Conservation (phyloP, 805 yeast species). For the Saturnispora zaruensis region DNA sequence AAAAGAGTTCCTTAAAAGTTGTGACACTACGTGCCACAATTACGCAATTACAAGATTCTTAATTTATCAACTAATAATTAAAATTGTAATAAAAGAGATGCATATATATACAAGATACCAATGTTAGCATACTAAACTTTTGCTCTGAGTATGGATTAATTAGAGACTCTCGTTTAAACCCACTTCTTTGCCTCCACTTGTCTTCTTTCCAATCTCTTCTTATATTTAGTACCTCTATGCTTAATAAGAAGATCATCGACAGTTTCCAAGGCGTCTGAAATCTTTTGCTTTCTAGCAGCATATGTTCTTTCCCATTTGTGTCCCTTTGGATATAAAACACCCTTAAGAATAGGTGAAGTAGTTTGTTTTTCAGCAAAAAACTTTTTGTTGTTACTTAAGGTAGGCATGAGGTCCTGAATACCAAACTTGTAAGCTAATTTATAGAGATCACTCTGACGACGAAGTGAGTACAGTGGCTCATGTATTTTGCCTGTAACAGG, state of each 20-base stretch:
- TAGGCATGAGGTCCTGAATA: conserved; percentile 69
- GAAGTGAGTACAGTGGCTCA: conserved; percentile 66
- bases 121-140: not conserved
- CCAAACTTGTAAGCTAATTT: conserved; percentile 79
- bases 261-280: conserved; percentile 55
- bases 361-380: conserved; percentile 74
- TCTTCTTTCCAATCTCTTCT: conserved; percentile 37
- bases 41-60: not conserved
- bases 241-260: conserved; percentile 61
- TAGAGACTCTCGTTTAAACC: conserved; percentile 21
- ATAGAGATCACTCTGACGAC: conserved; percentile 76
- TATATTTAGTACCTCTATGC: conserved; percentile 50
- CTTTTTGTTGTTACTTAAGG: conserved; percentile 47
- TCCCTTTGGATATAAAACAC: conserved; percentile 72
- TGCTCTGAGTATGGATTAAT: not conserved
- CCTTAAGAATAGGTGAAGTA: conserved; percentile 61
- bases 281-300: conserved; percentile 48
- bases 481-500: conserved; percentile 74
- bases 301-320: conserved; percentile 68
- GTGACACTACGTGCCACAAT: not conserved
- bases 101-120: conserved; percentile 11
- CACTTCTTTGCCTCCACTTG: conserved; percentile 29
- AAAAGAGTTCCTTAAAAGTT: no score
- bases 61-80: not conserved
- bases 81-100: no score